Conservation (phyloP, 345 rosid species). For the Murraya koenigii region DNA sequence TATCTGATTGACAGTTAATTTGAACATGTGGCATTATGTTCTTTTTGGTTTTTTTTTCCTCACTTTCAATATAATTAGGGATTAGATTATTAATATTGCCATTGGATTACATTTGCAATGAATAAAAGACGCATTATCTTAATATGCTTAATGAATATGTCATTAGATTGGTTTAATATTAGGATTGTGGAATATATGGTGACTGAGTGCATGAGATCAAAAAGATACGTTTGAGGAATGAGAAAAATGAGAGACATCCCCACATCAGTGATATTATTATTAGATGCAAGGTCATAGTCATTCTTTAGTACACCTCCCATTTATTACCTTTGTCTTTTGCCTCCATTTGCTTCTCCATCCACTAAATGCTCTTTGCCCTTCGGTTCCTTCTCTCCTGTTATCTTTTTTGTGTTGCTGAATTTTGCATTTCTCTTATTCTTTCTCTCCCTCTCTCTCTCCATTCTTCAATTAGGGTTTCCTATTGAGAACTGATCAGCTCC, state of each 20-base stretch:
- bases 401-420: conserved; percentile 19
- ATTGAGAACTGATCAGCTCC: conserved; percentile 15
- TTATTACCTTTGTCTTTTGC: conserved; percentile 78
- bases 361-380: conserved; percentile 48
- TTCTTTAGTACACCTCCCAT: conserved; percentile 64
- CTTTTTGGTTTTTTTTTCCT: not conserved
- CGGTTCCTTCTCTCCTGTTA: conserved; percentile 22
- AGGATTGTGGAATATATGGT: conserved; percentile 37
- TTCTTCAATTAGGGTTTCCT: conserved; percentile 44
- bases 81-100: not conserved
- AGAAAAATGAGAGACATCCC: conserved; percentile 55
- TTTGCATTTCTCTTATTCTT: conserved; percentile 10
- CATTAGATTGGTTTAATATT: conserved; percentile 23
- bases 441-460: not conserved
- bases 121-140: not conserved
- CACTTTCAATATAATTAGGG: not conserved
- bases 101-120: not conserved
- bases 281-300: conserved; percentile 73
- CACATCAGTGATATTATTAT: conserved; percentile 57
- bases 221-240: conserved; percentile 24
- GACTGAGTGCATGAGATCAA: conserved; percentile 34
- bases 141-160: conserved; percentile 14
- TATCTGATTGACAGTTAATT: not conserved
- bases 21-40: not conserved
- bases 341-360: conserved; percentile 52